Conservation (phyloP, 2,329 filamentous ascomycete genomes). For the Waltergamsia citrina region DNA sequence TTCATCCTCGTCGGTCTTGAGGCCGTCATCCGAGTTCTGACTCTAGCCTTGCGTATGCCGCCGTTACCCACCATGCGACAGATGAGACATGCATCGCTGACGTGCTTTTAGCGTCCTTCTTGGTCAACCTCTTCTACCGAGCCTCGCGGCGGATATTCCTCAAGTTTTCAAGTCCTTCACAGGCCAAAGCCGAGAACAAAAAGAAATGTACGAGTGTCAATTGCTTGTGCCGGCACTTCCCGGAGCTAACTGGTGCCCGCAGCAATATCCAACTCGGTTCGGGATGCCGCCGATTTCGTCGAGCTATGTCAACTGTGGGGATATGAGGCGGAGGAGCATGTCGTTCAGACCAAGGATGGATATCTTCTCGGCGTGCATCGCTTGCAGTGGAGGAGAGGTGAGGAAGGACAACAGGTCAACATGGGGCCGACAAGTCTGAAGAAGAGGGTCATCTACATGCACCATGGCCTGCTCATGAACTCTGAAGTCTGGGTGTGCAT, state of each 20-base stretch:
- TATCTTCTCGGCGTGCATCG: constrained; percentile 87
- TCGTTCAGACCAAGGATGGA: constrained; percentile 89
- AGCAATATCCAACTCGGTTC: constrained; percentile 67
- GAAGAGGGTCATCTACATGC: constrained; percentile 87
- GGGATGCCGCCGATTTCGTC: constrained; percentile 82
- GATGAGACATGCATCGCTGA: background rate
- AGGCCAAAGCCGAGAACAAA: constrained; percentile 56
- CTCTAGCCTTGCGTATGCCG: constrained; percentile 76
- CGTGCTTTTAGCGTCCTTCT: constrained; percentile 52
- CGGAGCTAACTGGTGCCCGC: constrained; percentile 11
- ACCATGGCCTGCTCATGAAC: constrained; percentile 97
- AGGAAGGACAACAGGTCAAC: constrained; percentile 74
- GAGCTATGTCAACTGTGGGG: constrained; percentile 89
- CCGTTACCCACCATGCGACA: background rate
- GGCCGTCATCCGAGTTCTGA: constrained; percentile 73
- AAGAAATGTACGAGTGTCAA: constrained; percentile 44
- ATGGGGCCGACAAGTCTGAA: constrained; percentile 53
- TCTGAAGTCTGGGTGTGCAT: constrained; percentile 96
- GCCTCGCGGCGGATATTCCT: constrained; percentile 80
- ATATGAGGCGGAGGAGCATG: constrained; percentile 91
- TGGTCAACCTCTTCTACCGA: constrained; percentile 76
- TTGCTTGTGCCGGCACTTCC: too few species aligned
- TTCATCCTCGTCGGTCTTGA: constrained; percentile 78
- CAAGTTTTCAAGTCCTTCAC: constrained; percentile 59
- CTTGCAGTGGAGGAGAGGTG: constrained; percentile 71